Evolutionary conservation across 2,329 filamentous ascomycete species (phyloP).

Genomic region (Phaeosphaeria sp.): DNA sequence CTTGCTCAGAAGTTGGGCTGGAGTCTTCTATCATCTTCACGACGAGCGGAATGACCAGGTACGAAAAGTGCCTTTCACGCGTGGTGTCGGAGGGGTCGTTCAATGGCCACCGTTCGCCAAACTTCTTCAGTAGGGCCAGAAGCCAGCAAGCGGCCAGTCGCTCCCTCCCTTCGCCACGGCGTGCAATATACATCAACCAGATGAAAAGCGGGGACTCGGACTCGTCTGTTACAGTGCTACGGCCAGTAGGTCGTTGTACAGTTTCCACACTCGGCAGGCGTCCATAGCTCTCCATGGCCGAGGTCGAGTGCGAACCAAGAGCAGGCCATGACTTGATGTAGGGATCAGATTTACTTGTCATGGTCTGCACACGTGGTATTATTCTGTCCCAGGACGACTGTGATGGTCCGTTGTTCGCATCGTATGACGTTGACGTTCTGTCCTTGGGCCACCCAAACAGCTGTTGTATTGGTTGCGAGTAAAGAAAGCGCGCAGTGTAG

Average conservation of each 20-base stretch:
- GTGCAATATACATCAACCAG: slow-evolving; percentile 56
- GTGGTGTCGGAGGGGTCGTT: slow-evolving; percentile 47
- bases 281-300: slow-evolving; percentile 35
- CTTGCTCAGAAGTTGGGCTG: slow-evolving; percentile 29
- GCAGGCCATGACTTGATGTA: slow-evolving; percentile 54
- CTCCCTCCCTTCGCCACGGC: slow-evolving; percentile 49
- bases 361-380: slow-evolving; percentile 49
- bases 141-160: slow-evolving; percentile 53
- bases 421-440: slow-evolving; percentile 21
- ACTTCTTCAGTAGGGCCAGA: slow-evolving; percentile 45
- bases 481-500: slow-evolving; percentile 69
- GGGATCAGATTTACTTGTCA: slow-evolving; percentile 47
- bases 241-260: slow-evolving; percentile 33
- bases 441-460: slow-evolving; percentile 43
- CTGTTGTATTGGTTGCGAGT: slow-evolving; percentile 49
- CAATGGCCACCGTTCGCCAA: slow-evolving; percentile 45
- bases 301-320: slow-evolving; percentile 43
- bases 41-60: slow-evolving; percentile 56
- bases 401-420: slow-evolving; percentile 21
- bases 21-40: slow-evolving; percentile 56
- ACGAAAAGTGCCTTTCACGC: slow-evolving; percentile 51
- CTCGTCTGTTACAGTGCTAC: slow-evolving; percentile 47
- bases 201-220: slow-evolving; percentile 56
- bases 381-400: slow-evolving; percentile 42
- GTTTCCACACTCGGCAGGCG: slow-evolving; percentile 43